Base-by-base conservation (phyloP, 306 rosid species). In the Corylus americana region DNA sequence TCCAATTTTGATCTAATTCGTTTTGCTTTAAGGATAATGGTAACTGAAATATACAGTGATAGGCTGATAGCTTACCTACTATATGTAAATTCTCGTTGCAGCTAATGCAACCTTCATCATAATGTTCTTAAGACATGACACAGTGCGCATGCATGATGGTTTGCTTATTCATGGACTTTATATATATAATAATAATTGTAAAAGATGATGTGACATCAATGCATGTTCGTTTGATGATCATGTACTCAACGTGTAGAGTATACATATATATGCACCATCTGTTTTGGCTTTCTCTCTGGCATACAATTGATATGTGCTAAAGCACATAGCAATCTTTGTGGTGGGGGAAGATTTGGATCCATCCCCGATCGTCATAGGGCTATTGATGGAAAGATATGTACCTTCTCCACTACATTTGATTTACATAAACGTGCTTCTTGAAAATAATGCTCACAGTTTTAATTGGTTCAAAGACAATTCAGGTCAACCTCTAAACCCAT, bases 311-410 rank as follows among this genome's bases (percentile, higher is more conserved):
- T 78, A 74, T 68, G 20, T 74, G 17, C 79, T 61, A 70, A 61
- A 73, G 80, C 31, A 83, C 69, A 75, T 61, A 74, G 72, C 86
- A 83, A 83, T 73, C 54, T 68, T 9, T 67, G 79, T 73, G 82
- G 82, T 80, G 53, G 75, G 80, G 75, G 70, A 27, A 78, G 78
- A 55, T 62, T 74, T 25, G 71, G 67, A 58, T 73, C 20, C 22
- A 62, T 63, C 9, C 7, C 25, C 67, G n/a, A 55, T 55, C 25
- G 7, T 63, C 45, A 64, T 35, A 64, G n/a, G 22, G 61, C 47
- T 35, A 64, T 35, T 6, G 12, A 22, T 6, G 12, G 22, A 35
- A 62, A 62, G 39, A 35, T 62, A 11, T 64, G 11, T 17, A 35
- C 5, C 9, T 0, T 37, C 45, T 7, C 47, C 22, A 35, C n/a